Conservation (phyloP, 495 filamentous ascomycete species). For the Penicillium manginii region DNA sequence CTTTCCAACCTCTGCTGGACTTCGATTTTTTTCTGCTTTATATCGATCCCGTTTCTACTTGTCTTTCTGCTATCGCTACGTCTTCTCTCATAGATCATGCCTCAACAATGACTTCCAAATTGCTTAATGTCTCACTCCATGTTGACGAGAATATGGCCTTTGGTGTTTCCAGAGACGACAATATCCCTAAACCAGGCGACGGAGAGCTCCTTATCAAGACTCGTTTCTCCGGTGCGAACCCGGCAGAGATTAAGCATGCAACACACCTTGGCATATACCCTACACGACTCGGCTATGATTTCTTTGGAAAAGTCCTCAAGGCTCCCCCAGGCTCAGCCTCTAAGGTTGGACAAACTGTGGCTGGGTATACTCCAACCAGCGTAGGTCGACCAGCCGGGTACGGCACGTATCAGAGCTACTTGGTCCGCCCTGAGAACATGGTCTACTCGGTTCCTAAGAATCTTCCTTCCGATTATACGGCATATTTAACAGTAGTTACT, state of each 20-base stretch:
- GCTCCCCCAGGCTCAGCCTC: neutral
- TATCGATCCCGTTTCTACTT: no score
- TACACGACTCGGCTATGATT: slow-evolving; percentile 5
- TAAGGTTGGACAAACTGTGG: neutral
- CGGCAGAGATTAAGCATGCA: slow-evolving; percentile 6
- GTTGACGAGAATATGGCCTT: no score
- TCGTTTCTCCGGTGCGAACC: slow-evolving; percentile 5
- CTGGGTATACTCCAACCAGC: neutral
- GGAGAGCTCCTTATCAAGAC: neutral
- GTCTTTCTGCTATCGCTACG: no score
- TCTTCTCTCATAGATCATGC: no score
- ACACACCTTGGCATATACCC: neutral
- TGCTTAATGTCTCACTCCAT: no score
- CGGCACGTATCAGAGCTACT: slow-evolving; percentile 3
- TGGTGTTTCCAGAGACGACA: no score
- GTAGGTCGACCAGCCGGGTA: neutral
- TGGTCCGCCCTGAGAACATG: slow-evolving; percentile 1
- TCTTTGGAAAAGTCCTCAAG: neutral
- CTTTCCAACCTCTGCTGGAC: no score
- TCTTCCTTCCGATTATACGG: slow-evolving; percentile 1
- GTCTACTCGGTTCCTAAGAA: neutral
- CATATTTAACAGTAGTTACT: neutral
- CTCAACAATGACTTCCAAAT: no score
- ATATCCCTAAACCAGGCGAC: no score
- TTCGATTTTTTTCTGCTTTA: no score